Percentiles rank a stretch among this genome's conserved stretches.
These are phyloP conservation scores for Paramarasmius palmivorus DNA, from an alignment of 1,284 basidiomycete genomes.

Conservation along the genomic window DNA sequence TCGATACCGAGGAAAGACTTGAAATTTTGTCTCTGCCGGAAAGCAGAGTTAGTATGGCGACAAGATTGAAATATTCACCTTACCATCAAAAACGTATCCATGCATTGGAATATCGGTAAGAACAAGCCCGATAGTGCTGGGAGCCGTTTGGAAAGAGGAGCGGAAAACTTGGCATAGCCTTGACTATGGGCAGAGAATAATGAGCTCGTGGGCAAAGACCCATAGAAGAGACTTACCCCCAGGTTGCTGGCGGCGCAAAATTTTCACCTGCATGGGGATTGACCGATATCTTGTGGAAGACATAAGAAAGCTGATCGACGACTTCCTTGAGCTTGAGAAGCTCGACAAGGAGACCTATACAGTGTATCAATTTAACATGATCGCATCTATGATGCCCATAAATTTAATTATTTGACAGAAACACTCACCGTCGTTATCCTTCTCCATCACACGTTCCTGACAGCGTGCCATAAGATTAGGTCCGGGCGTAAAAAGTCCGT, in stretches of 20 bases:
- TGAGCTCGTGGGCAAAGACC: neutral
- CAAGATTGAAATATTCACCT: neutral
- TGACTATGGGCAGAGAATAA: neutral
- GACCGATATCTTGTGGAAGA: slow-evolving; percentile 14
- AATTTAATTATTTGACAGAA: neutral
- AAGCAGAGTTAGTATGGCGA: too few relatives aligned
- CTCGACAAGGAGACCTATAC: slow-evolving; percentile 9
- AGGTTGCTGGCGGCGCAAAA: slow-evolving; percentile 7
- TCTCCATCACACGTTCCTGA: slow-evolving; percentile 14
- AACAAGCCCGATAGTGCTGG: slow-evolving; percentile 14
- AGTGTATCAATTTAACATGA: neutral
- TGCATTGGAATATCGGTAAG: slow-evolving; percentile 13
- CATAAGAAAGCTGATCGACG: slow-evolving; percentile 14
- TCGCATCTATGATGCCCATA: neutral
- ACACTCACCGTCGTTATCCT: slow-evolving; percentile 6
- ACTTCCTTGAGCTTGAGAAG: slow-evolving; percentile 13
- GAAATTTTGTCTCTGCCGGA: slow-evolving; percentile 8
- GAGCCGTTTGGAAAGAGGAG: slow-evolving; percentile 12
- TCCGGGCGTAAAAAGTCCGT: slow-evolving; percentile 14
- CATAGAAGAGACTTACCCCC: slow-evolving; percentile 4
- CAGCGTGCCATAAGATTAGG: slow-evolving; percentile 15
- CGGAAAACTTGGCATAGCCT: slow-evolving; percentile 16
- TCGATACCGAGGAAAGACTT: slow-evolving; percentile 15
- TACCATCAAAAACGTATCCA: slow-evolving; percentile 10
- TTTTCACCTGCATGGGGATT: slow-evolving; percentile 12